phyloP scores from a whole-genome alignment of 2,329 filamentous ascomycete species.

The Gyromitra esculenta region DNA sequence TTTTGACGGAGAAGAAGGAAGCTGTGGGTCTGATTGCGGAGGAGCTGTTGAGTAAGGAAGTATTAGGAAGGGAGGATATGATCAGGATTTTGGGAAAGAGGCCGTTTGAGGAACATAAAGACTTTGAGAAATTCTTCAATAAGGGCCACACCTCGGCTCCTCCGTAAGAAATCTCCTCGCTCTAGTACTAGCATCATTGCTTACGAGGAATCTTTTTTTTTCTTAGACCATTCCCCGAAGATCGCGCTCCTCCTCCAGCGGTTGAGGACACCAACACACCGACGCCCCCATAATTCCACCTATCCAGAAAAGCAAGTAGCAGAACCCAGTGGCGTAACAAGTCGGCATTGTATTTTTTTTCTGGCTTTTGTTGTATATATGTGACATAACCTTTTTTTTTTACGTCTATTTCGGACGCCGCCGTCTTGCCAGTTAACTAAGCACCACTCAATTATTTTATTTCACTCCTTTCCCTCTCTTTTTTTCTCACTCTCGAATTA shows the following conservation, averaged over 20 bases:
- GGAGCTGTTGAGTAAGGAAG: constrained; percentile 90
- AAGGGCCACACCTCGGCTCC: constrained; percentile 69
- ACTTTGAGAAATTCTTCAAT: constrained; percentile 94
- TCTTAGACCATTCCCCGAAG: constrained; percentile 47
- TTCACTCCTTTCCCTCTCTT: not conserved
- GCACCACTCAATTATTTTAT: constrained; percentile 48
- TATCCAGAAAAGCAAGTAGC: constrained; percentile 7
- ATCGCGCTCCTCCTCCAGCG: constrained; percentile 6
- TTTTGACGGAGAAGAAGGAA: constrained; percentile 84
- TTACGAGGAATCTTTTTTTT: not conserved
- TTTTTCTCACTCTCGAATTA: constrained; percentile 16
- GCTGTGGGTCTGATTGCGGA: constrained; percentile 91
- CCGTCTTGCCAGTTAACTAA: constrained; percentile 9
- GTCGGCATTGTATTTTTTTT: constrained; percentile 26
- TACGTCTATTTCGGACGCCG: not conserved
- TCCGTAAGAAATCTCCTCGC: constrained; percentile 60
- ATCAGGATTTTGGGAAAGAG: constrained; percentile 80
- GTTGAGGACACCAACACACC: constrained; percentile 7
- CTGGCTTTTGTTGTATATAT: constrained; percentile 19
- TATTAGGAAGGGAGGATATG: constrained; percentile 90
- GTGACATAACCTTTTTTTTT: constrained; percentile 12
- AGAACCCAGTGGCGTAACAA: not conserved
- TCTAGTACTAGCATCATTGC: not conserved
- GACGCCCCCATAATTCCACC: constrained; percentile 28
- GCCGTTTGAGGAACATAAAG: constrained; percentile 83